A percentile compares a stretch with the other conserved stretches of the same genome.
These are phyloP conservation scores for Scleroderma citrinum DNA, from an alignment of 768 basidiomycete genomes.

Conservation along the genomic window DNA sequence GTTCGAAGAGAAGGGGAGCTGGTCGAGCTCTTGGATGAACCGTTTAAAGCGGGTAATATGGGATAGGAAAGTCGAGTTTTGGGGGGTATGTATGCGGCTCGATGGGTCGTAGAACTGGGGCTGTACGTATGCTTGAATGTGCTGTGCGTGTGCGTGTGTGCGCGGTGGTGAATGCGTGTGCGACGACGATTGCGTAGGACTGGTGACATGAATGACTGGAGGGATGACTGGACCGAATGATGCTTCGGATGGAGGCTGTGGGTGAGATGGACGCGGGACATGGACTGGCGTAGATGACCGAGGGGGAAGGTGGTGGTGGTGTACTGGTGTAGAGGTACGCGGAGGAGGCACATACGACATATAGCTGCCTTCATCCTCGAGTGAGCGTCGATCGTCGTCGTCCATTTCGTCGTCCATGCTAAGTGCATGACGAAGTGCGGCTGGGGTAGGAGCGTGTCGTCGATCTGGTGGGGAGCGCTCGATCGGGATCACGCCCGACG, in stretches of 20 bases:
- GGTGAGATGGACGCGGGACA: conserved; percentile 10
- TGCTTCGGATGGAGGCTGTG: conserved; percentile 23
- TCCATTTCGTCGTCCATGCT: conserved; percentile 21
- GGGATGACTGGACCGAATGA: conserved; percentile 19
- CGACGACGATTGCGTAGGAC: neutral
- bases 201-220: neutral
- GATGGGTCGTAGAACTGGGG: neutral
- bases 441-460: conserved; percentile 7
- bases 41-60: conserved; percentile 32
- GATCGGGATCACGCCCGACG: conserved; percentile 3
- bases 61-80: conserved; percentile 9
- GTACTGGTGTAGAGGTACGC: neutral
- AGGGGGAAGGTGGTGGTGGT: neutral
- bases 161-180: neutral
- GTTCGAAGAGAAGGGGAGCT: conserved; percentile 39
- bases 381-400: conserved; percentile 29
- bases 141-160: too few relatives aligned
- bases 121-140: too few relatives aligned
- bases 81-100: conserved; percentile 4
- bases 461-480: conserved; percentile 3
- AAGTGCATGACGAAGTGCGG: conserved; percentile 3
- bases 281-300: neutral
- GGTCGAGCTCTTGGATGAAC: conserved; percentile 31
- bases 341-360: neutral
- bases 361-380: conserved; percentile 32